Percentiles rank a stretch among this genome's conserved stretches.
phyloP scores from a whole-genome alignment of 495 filamentous ascomycete species.

The Talaromyces borbonicus region DNA sequence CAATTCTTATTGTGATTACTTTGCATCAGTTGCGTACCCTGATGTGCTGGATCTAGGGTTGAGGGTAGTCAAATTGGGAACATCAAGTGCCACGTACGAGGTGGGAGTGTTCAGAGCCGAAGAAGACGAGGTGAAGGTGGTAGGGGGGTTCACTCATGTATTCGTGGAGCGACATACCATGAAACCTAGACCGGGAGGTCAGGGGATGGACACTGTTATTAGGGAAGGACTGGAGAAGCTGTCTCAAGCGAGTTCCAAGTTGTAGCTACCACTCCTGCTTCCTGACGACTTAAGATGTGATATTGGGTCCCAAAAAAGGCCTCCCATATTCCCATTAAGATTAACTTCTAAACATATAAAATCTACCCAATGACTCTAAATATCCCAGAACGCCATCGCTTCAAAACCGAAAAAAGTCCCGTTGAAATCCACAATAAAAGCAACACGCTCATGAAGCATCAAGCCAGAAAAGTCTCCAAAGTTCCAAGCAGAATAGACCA shows the following conservation, averaged over 20 bases:
- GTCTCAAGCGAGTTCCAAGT: slow-evolving; percentile 11
- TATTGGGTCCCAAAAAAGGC: too few species aligned
- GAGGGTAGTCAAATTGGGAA: slow-evolving; percentile 72
- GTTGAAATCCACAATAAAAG: neutral
- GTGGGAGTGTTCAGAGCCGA: slow-evolving; percentile 76
- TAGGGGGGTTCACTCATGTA: slow-evolving; percentile 82
- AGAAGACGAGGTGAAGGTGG: slow-evolving; percentile 65
- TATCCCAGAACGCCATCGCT: slow-evolving; percentile 6
- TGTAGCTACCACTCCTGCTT: too few species aligned
- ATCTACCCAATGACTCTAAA: too few species aligned
- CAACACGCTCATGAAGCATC: neutral
- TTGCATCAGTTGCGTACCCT: slow-evolving; percentile 74
- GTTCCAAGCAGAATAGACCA: neutral
- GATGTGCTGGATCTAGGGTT: slow-evolving; percentile 72
- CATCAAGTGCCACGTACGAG: slow-evolving; percentile 87
- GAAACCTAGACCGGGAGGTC: slow-evolving; percentile 41
- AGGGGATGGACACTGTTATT: slow-evolving; percentile 39
- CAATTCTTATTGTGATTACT: slow-evolving; percentile 73
- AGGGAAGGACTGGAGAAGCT: slow-evolving; percentile 37
- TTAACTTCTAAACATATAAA: too few species aligned
- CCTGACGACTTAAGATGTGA: too few species aligned
- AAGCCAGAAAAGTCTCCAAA: neutral
- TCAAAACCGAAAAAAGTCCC: neutral
- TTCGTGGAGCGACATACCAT: slow-evolving; percentile 70
- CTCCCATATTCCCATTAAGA: too few species aligned